These are phyloP conservation scores for Aspergillus spinulosporus DNA, from an alignment of 2,329 filamentous ascomycete genomes.

Conservation along the genomic window DNA sequence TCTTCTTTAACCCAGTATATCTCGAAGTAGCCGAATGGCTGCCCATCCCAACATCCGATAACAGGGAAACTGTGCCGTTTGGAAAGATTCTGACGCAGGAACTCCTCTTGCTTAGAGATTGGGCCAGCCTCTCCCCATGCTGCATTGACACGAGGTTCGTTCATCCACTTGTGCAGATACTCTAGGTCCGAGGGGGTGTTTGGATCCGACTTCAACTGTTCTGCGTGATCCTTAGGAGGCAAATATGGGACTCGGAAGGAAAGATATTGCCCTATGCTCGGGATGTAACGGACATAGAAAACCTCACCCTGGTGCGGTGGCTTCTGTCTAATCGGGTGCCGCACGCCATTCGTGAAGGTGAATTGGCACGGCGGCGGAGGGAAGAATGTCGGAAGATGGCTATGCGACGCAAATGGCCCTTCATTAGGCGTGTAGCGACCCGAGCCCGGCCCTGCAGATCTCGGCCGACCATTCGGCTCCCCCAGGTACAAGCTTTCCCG, in stretches of 20 bases:
- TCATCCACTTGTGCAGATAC: slow-evolving; percentile 84
- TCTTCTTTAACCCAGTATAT: slow-evolving; percentile 99
- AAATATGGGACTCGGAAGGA: slow-evolving; percentile 79
- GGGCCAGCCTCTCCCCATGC: slow-evolving; percentile 75
- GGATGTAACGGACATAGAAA: slow-evolving; percentile 86
- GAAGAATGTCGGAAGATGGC: slow-evolving; percentile 87
- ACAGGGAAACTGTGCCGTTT: slow-evolving; percentile 80
- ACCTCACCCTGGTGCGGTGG: slow-evolving; percentile 86
- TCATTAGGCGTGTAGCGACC: slow-evolving; percentile 31
- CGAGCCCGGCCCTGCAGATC: slow-evolving; percentile 9
- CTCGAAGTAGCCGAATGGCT: slow-evolving; percentile 96
- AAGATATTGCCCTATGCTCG: slow-evolving; percentile 77
- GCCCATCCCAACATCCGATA: slow-evolving; percentile 90
- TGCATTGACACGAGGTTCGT: slow-evolving; percentile 75
- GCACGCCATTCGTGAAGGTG: slow-evolving; percentile 71
- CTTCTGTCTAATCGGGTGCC: slow-evolving; percentile 84
- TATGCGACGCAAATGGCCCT: slow-evolving; percentile 48
- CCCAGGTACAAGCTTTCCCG: slow-evolving; percentile 29
- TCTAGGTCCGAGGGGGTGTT: slow-evolving; percentile 58
- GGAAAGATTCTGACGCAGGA: slow-evolving; percentile 66
- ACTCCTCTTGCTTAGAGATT: slow-evolving; percentile 60
- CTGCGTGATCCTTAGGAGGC: slow-evolving; percentile 45
- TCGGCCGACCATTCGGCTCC: slow-evolving; percentile 7
- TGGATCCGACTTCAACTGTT: slow-evolving; percentile 27
- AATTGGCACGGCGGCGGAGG: slow-evolving; percentile 82